A percentile compares a stretch with the other conserved stretches of the same genome.
Evolutionary conservation across 148 eudicot species (phyloP).

Genomic region (Bassia scoparia): DNA sequence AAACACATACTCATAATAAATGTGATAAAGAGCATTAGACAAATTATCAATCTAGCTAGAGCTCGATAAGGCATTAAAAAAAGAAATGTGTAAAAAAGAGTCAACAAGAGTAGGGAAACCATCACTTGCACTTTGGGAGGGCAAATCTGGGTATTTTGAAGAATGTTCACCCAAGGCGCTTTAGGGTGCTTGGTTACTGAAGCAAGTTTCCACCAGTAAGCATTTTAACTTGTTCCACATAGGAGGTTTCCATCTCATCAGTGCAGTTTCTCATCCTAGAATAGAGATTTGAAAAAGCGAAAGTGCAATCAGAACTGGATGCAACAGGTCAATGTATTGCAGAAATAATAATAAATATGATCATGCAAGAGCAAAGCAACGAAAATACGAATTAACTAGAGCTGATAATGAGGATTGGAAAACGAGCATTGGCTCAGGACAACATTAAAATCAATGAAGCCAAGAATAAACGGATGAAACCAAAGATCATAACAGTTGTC

Average conservation of each 20-base stretch:
- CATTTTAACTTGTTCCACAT: constrained; percentile 98
- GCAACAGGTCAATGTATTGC: too few species aligned
- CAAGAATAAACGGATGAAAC: too few species aligned
- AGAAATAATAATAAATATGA: too few species aligned
- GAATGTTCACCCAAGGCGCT: constrained; percentile 89
- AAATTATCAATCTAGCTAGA: not conserved
- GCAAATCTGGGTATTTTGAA: constrained; percentile 69
- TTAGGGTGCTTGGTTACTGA: constrained; percentile 88
- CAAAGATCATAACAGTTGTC: constrained; percentile 40
- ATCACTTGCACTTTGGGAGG: constrained; percentile 74
- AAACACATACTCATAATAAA: not conserved
- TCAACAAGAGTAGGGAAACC: constrained; percentile 9
- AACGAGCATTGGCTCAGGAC: too few species aligned
- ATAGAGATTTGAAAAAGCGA: too few species aligned
- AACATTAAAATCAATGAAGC: too few species aligned
- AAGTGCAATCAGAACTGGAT: too few species aligned
- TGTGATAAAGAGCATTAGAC: not conserved
- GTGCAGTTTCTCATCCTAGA: constrained; percentile 61
- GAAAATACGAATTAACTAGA: not conserved
- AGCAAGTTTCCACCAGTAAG: constrained; percentile 98
- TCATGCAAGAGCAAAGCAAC: not conserved
- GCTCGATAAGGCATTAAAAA: not conserved
- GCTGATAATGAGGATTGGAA: too few species aligned
- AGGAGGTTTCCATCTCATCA: constrained; percentile 94
- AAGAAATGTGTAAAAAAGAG: not conserved